Evolutionary conservation across 805 yeast genomes (phyloP).

Genomic region (Teunomyces funiuensis): DNA sequence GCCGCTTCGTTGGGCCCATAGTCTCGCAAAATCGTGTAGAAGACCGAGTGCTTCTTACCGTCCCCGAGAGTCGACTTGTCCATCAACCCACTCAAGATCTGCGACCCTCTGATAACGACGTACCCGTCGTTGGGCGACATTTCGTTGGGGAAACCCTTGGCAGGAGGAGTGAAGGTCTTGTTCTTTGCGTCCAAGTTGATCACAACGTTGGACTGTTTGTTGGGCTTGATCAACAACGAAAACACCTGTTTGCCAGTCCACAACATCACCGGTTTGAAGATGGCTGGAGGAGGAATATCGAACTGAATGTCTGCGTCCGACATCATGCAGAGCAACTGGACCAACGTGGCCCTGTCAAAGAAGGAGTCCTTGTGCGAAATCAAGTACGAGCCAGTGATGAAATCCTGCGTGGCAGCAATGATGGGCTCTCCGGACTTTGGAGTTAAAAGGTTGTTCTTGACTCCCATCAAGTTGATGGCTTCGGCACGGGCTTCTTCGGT

Average conservation of each 20-base stretch:
- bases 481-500: constrained; percentile 99
- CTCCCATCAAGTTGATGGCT: constrained; percentile 98
- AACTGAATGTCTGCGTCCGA: constrained; percentile 85
- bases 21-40: constrained; percentile 91
- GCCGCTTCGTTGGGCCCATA: constrained; percentile 98
- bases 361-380: constrained; percentile 93
- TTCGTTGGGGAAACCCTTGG: constrained; percentile 70
- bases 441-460: constrained; percentile 87
- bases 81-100: constrained; percentile 91
- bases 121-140: constrained; percentile 98
- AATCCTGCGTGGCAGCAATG: constrained; percentile 99
- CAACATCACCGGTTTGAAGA: constrained; percentile 79
- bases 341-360: constrained; percentile 81
- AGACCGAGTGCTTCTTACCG: constrained; percentile 96
- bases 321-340: constrained; percentile 90
- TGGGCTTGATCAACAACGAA: constrained; percentile 83
- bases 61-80: constrained; percentile 96
- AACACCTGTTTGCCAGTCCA: constrained; percentile 99
- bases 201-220: constrained; percentile 67
- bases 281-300: constrained; percentile 94
- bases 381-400: constrained; percentile 92
- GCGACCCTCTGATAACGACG: constrained; percentile 85
- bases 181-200: constrained; percentile 94
- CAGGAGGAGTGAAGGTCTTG: constrained; percentile 83
- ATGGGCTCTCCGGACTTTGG: constrained; percentile 99